These are phyloP conservation scores for Nakazawaea holstii DNA, from an alignment of 805 yeast species.

Conservation along the genomic window DNA sequence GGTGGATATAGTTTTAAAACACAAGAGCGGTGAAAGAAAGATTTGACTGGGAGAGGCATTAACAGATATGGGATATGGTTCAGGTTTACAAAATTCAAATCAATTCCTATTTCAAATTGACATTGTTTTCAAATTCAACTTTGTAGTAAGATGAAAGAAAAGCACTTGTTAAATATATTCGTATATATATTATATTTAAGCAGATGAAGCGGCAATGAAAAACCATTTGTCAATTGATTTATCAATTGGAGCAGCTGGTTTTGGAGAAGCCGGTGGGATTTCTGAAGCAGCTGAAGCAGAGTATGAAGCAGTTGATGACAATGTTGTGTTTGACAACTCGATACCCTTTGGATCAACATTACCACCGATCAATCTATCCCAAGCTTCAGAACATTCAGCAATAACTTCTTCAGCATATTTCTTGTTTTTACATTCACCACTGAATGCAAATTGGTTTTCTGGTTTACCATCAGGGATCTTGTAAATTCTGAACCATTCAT, in stretches of 20 bases:
- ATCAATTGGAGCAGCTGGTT: constrained; percentile 91
- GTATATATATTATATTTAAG: constrained; percentile 19
- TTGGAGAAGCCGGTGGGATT: constrained; percentile 67
- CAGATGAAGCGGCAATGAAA: constrained; percentile 82
- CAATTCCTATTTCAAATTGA: no score
- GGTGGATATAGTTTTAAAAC: no score
- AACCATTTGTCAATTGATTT: constrained; percentile 98
- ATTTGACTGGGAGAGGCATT: no score
- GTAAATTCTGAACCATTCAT: constrained; percentile 98
- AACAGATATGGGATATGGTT: no score
- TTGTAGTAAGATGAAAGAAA: no score
- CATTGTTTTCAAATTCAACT: no score
- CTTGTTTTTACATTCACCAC: constrained; percentile 86
- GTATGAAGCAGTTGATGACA: constrained; percentile 50
- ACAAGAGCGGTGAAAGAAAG: no score
- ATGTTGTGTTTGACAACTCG: constrained; percentile 71
- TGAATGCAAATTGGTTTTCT: constrained; percentile 92
- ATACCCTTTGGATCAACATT: constrained; percentile 61
- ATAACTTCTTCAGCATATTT: constrained; percentile 81
- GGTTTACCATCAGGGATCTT: constrained; percentile 98
- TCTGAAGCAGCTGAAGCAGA: constrained; percentile 39
- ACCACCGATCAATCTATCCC: constrained; percentile 73
- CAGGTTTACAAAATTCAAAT: no score
- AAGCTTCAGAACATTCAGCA: constrained; percentile 77
- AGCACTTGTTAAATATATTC: background rate